Evolutionary conservation across 1,284 basidiomycete genomes (phyloP).

Genomic region (Neonothopanus nambi): DNA sequence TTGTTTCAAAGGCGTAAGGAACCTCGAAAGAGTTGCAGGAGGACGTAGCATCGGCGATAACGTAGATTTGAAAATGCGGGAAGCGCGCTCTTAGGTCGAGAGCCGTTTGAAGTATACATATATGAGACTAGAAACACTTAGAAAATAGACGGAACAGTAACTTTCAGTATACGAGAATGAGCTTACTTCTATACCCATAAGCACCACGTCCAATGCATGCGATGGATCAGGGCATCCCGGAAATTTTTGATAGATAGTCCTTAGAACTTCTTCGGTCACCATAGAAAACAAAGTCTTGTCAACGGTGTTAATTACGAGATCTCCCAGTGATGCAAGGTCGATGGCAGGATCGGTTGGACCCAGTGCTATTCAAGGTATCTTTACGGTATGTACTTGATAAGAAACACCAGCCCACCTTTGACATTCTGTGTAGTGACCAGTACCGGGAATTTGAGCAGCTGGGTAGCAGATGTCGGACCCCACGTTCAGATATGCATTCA

Average conservation of each 20-base stretch:
- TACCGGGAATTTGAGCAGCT: conserved; percentile 72
- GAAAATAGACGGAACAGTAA: background rate
- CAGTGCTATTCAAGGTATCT: conserved; percentile 50
- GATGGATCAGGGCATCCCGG: conserved; percentile 43
- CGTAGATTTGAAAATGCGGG: conserved; percentile 28
- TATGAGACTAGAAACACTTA: conserved; percentile 64
- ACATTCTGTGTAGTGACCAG: conserved; percentile 85
- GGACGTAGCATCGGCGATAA: conserved; percentile 85
- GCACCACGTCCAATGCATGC: conserved; percentile 53
- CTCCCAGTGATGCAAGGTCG: conserved; percentile 55
- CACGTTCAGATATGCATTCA: background rate
- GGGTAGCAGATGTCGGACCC: no score
- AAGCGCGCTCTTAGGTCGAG: conserved; percentile 63
- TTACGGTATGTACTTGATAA: background rate
- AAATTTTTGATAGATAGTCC: conserved; percentile 39
- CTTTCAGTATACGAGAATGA: background rate
- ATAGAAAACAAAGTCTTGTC: conserved; percentile 85
- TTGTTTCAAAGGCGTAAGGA: conserved; percentile 59
- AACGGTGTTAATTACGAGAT: conserved; percentile 59
- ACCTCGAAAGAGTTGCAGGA: conserved; percentile 77
- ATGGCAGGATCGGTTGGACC: conserved; percentile 72
- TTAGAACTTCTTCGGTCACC: conserved; percentile 67
- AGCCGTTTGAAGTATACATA: conserved; percentile 86
- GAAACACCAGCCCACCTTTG: conserved; percentile 48
- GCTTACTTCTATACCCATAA: conserved; percentile 85